Base-by-base conservation (phyloP, 164 flowering plant species). In the Stephania japonica region DNA sequence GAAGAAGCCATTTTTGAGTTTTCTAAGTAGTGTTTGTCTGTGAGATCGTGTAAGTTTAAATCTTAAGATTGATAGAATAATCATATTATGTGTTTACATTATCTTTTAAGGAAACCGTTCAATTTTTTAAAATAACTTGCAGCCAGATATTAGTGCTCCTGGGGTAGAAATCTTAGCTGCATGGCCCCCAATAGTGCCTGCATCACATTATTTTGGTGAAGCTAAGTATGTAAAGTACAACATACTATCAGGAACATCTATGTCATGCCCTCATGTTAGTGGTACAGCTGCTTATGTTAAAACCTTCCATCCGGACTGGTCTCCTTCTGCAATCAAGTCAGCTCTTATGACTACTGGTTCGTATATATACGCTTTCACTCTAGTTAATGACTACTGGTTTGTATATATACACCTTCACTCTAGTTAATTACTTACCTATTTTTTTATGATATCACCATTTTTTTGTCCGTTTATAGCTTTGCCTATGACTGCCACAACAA, bases 61-160 rank as follows among this genome's bases (percentile, higher is more conserved):
- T 32, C 38, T 32, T 32, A 32, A 32, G 38, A 32, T 32, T 32
- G 38, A 32, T 32, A 32, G 2, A 32, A 32, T 32, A 32, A 32
- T 32, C 38, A 32, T 2, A 32, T 32, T 2, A 0, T 32, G 38
- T 32, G 3, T 32, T 32, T 32, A 32, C 38, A 32, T 32, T 32
- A 32, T 32, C 38, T 32, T 32, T 32, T 32, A 32, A 32, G 38
- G 4, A 2, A 32, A 32, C 38, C 4, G 38, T 32, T 32, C 38
- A 19, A 49, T 5, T 5, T 11, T 47, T 4, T n/a, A 42, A 38
- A 24, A 56, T 26, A 27, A 41, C 2, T 65, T 80, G 53, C 85
- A 88, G 94, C 94, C 94, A 11, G 91, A 90, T 72, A 69, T 88
- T 42, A 72, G 82, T 25, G 91, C 94, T 9, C 91, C 91, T 2